Base-by-base conservation (phyloP, 1,284 basidiomycete species). In the Puccinia novopanici region DNA sequence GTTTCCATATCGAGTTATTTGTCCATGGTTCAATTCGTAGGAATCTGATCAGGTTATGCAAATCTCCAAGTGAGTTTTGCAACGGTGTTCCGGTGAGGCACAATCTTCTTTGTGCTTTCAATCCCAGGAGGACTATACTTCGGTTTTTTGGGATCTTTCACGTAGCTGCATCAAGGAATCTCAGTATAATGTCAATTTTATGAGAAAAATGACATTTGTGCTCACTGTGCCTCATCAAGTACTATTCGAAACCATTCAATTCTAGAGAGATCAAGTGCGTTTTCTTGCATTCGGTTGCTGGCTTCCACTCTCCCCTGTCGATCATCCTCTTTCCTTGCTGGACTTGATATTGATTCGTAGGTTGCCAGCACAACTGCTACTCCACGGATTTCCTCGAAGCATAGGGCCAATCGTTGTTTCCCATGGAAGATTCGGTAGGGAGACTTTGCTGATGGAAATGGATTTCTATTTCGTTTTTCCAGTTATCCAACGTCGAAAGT, bases 11-110 rank as follows among this genome's bases (percentile, higher is more conserved):
- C 22, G 82, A 82, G 13, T 84, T 83, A 55, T 86, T 84, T 5
- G 82, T 82, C 80, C 85, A 86, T 1, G 85, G 85, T 10, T 86
- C 85, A 0, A 86, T 81, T 2, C 84, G 84, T 17, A 86, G 73
- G 76, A 86, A 85, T 50, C 83, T 83, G 65, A 86, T 79, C 52
- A 85, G 81, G 3, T 84, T 83, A 55, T 84, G 85, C 10, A 86
- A 82, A 52, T 86, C 85, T 78, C 84, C 84, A 55, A 85, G 81
- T 12, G 83, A 81, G 81, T 85, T 86, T 78, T 86, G 85, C n/a
- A 70, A 27, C 13, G 67, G 67, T 52, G 67, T 70, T 17, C 67
- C 67, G 6, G 67, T 70, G 5, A 30, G 85, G 84, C n/a, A 83
- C 84, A 86, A 1, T 83, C 84, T 8, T 84, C 84, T 54, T 82